These are phyloP conservation scores for Melaleuca alternifolia DNA, from an alignment of 345 rosid species.

Conservation along the genomic window DNA sequence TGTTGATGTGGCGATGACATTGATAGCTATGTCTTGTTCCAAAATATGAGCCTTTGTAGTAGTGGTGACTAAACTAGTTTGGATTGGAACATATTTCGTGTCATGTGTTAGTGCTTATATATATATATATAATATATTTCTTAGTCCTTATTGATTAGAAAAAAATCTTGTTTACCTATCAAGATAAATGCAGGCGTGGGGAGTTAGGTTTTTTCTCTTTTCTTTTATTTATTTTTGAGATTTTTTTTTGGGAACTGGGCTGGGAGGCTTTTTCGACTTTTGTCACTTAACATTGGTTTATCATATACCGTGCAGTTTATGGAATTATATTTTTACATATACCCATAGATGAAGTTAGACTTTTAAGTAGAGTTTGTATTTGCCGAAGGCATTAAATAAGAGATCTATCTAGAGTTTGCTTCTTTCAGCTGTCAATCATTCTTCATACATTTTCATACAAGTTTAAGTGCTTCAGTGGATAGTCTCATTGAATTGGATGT, in stretches of 20 bases:
- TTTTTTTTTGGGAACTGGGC: no score
- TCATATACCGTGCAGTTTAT: neutral
- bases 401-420: neutral
- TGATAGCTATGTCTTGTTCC: neutral
- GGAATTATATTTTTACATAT: neutral
- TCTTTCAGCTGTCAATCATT: neutral
- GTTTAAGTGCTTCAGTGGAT: neutral
- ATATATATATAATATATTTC: neutral
- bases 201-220: no score
- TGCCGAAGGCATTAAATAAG: no score
- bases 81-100: neutral
- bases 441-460: neutral
- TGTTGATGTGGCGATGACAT: neutral
- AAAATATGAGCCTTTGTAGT: neutral
- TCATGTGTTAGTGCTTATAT: neutral
- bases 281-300: neutral
- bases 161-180: neutral
- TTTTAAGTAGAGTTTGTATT: neutral
- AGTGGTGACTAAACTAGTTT: neutral
- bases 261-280: no score
- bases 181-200: no score
- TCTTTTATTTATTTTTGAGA: no score
- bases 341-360: neutral
- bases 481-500: neutral
- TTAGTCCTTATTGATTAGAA: neutral